phyloP scores from a whole-genome alignment of 1,284 basidiomycete species.

The Exobasidium cylindrosporum region DNA sequence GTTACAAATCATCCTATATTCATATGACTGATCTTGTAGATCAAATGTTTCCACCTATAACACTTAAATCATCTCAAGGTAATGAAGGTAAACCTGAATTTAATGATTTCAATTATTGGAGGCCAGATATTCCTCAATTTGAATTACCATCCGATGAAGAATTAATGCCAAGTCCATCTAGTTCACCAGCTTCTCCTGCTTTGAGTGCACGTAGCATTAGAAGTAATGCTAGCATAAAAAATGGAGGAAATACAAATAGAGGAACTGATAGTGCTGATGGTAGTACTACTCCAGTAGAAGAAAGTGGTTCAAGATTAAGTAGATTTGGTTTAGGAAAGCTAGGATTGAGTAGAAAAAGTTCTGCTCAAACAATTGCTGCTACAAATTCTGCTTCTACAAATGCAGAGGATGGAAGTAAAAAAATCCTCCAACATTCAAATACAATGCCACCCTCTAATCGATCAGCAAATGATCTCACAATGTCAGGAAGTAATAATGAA shows the following conservation, averaged over 20 bases:
- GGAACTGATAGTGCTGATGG: slow-evolving; percentile 24
- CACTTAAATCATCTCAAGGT: slow-evolving; percentile 65
- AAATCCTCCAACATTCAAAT: too few relatives aligned
- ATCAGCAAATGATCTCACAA: too few relatives aligned
- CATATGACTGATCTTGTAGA: slow-evolving; percentile 98
- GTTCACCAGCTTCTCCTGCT: slow-evolving; percentile 86
- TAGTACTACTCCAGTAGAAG: slow-evolving; percentile 14
- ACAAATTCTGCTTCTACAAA: background rate
- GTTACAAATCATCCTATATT: slow-evolving; percentile 90
- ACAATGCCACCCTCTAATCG: background rate
- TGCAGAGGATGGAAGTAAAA: too few relatives aligned
- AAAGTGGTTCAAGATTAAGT: slow-evolving; percentile 22
- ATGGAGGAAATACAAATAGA: slow-evolving; percentile 15
- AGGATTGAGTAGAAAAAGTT: slow-evolving; percentile 22
- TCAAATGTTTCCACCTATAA: slow-evolving; percentile 96
- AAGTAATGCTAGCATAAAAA: slow-evolving; percentile 23
- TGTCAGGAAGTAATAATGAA: too few relatives aligned
- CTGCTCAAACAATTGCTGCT: slow-evolving; percentile 18
- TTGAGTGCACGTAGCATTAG: slow-evolving; percentile 65
- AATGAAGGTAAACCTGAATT: slow-evolving; percentile 70
- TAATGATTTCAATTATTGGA: slow-evolving; percentile 98
- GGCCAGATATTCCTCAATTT: slow-evolving; percentile 65
- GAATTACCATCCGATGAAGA: slow-evolving; percentile 69
- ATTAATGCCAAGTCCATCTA: slow-evolving; percentile 66
- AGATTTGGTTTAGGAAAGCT: slow-evolving; percentile 39